Conservation (phyloP, 2,329 filamentous ascomycete species). For the Nothomitra cinnamomea region DNA sequence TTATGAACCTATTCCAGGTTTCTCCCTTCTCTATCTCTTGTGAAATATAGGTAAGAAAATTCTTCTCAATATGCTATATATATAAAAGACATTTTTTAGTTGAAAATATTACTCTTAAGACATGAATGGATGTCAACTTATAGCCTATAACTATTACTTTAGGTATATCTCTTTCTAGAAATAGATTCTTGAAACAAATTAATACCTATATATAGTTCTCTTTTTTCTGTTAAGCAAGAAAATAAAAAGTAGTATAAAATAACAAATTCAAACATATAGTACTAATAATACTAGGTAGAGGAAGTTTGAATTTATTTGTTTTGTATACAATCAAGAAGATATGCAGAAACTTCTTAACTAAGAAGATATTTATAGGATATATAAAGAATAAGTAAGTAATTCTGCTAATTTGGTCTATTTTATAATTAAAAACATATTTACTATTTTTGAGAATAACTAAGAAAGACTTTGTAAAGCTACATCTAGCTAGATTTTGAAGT, state of each 20-base stretch:
- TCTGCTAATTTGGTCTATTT: no score
- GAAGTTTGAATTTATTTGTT: conserved; percentile 1
- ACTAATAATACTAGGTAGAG: background rate
- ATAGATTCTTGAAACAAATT: background rate
- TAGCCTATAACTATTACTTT: background rate
- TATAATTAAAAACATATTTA: no score
- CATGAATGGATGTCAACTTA: background rate
- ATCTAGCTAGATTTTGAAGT: background rate
- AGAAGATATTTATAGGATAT: background rate
- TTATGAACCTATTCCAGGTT: no score
- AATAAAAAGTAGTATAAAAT: background rate
- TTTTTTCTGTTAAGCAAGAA: background rate
- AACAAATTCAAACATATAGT: background rate
- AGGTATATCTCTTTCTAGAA: background rate
- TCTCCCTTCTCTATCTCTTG: background rate
- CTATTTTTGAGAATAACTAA: no score
- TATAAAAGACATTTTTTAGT: background rate
- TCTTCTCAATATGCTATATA: background rate
- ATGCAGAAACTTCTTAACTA: background rate
- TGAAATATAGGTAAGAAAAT: background rate
- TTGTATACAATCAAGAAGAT: background rate
- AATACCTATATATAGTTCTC: background rate
- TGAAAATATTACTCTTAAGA: background rate
- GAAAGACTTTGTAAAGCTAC: no score
- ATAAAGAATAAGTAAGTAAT: background rate